Evolutionary conservation across 192 early-diverging fungal species (phyloP).

Genomic region (Coemansia aciculifera): DNA sequence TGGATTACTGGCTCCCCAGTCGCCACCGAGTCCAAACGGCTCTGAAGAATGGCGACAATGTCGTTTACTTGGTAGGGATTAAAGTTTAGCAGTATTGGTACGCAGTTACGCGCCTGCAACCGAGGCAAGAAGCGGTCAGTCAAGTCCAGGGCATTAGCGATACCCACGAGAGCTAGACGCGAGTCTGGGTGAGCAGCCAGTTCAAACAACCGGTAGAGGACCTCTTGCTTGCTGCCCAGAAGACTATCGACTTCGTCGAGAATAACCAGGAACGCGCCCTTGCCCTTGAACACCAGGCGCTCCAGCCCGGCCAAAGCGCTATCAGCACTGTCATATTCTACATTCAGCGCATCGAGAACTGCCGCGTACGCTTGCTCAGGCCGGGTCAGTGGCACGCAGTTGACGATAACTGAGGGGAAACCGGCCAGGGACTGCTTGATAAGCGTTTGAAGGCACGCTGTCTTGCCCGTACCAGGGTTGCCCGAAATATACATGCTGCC

Average conservation of each 20-base stretch:
- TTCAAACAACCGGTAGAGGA: conserved; percentile 88
- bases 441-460: conserved; percentile 68
- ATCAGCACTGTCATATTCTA: conserved; percentile 23
- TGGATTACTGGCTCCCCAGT: conserved; percentile 67
- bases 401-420: conserved; percentile 63
- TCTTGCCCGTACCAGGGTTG: conserved; percentile 94
- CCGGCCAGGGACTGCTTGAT: conserved; percentile 50
- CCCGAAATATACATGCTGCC: conserved; percentile 87
- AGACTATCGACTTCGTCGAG: conserved; percentile 95
- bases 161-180: conserved; percentile 79
- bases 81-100: conserved; percentile 80
- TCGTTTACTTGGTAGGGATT: conserved; percentile 83
- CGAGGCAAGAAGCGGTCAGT: conserved; percentile 87
- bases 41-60: conserved; percentile 87
- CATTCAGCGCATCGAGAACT: conserved; percentile 58
- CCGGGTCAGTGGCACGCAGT: conserved; percentile 83
- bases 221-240: conserved; percentile 74
- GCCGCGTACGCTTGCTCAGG: conserved; percentile 69
- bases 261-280: conserved; percentile 62
- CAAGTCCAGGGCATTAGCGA: conserved; percentile 92
- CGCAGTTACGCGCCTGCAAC: conserved; percentile 77
- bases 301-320: conserved; percentile 59
- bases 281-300: conserved; percentile 55
- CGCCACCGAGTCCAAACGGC: conserved; percentile 65
- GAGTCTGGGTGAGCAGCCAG: conserved; percentile 58